Evolutionary conservation across 371 early-diverging fungal species (phyloP).

Genomic region (Coemansia sp.): DNA sequence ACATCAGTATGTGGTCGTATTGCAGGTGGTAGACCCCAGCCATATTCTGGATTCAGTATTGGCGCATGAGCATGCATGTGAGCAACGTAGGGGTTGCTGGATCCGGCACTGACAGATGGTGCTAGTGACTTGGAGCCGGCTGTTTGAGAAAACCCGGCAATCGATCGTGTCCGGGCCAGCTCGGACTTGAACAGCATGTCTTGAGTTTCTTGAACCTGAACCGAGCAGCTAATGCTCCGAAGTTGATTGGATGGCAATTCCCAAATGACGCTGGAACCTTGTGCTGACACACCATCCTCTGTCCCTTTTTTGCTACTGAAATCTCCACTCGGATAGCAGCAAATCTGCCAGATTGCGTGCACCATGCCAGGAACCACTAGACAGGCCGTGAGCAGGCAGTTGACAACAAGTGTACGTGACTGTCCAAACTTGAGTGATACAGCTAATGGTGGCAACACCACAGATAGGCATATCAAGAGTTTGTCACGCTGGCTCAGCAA

Average conservation of each 20-base stretch:
- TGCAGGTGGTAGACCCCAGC: slow-evolving; percentile 19
- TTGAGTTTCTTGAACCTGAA: slow-evolving; percentile 29
- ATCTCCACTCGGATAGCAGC: slow-evolving; percentile 35
- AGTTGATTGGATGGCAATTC: slow-evolving; percentile 37
- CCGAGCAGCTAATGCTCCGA: slow-evolving; percentile 31
- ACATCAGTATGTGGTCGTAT: too few relatives aligned
- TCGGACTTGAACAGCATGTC: slow-evolving; percentile 10
- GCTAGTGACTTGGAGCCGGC: slow-evolving; percentile 19
- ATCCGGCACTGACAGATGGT: background rate
- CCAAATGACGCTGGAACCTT: slow-evolving; percentile 40
- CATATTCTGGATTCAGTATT: slow-evolving; percentile 35
- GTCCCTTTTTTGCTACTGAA: slow-evolving; percentile 23
- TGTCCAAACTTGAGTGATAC: slow-evolving; percentile 37
- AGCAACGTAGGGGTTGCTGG: slow-evolving; percentile 24
- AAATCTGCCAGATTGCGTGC: slow-evolving; percentile 34
- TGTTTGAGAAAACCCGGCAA: slow-evolving; percentile 17
- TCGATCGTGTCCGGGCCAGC: slow-evolving; percentile 13
- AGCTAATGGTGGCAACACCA: slow-evolving; percentile 29
- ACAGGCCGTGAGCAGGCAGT: slow-evolving; percentile 28
- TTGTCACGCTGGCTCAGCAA: slow-evolving; percentile 35
- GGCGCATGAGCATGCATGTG: slow-evolving; percentile 32
- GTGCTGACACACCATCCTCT: slow-evolving; percentile 8
- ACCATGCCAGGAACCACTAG: slow-evolving; percentile 30
- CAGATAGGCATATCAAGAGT: slow-evolving; percentile 23
- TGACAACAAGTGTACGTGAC: slow-evolving; percentile 27